Conservation (phyloP, 2,329 filamentous ascomycete species). For the Hypoxylon sp. region DNA sequence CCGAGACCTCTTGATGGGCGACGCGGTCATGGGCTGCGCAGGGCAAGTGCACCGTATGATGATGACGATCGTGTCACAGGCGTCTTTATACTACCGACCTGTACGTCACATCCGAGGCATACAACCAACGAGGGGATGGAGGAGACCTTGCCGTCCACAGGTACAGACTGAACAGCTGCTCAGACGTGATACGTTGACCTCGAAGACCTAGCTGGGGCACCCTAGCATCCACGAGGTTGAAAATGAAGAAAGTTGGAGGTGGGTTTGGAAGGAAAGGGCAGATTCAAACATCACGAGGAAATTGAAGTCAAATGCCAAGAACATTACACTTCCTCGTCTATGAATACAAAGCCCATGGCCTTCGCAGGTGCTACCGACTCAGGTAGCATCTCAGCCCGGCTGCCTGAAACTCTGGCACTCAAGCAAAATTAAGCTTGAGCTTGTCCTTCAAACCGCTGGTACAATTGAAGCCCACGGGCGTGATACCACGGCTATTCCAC, state of each 20-base stretch:
- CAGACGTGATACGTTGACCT: slow-evolving; percentile 23
- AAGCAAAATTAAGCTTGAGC: slow-evolving; percentile 25
- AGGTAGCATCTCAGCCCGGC: slow-evolving; percentile 14
- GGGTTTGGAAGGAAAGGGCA: slow-evolving; percentile 26
- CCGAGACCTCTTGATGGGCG: slow-evolving; percentile 30
- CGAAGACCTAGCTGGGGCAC: slow-evolving; percentile 7
- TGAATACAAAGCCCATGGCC: slow-evolving; percentile 32
- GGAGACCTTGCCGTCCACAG: slow-evolving; percentile 12
- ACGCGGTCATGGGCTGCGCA: slow-evolving; percentile 19
- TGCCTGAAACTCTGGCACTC: slow-evolving; percentile 14
- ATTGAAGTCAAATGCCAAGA: slow-evolving; percentile 7
- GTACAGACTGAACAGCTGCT: slow-evolving; percentile 5
- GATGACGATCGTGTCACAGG: slow-evolving; percentile 39
- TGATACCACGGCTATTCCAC: slow-evolving; percentile 16
- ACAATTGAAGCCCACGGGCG: neutral
- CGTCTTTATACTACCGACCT: slow-evolving; percentile 19
- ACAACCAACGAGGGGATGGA: slow-evolving; percentile 19
- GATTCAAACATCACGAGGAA: slow-evolving; percentile 34
- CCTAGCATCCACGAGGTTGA: slow-evolving; percentile 28
- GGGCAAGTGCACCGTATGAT: slow-evolving; percentile 31
- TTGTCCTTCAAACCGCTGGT: too few species aligned
- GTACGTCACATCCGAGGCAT: slow-evolving; percentile 42
- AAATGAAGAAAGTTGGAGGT: slow-evolving; percentile 19
- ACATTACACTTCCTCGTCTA: slow-evolving; percentile 15
- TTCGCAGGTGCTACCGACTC: slow-evolving; percentile 21